Evolutionary conservation across 208 protist species (phyloP).

Genomic region (Leishmania tropica): DNA sequence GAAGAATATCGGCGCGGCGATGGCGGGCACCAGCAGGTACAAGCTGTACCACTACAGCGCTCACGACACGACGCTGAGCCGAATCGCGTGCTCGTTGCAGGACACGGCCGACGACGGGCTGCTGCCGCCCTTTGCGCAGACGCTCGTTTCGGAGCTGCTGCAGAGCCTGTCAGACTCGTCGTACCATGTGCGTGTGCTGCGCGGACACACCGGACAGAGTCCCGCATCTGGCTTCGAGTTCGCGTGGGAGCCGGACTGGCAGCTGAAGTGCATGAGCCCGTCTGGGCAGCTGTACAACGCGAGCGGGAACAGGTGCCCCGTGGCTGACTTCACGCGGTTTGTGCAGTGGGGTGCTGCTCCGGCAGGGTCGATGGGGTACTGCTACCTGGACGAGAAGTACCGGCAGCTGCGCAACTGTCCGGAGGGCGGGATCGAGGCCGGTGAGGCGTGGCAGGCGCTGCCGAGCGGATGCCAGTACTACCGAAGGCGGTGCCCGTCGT

Average conservation of each 20-base stretch:
- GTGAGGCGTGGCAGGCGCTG: constrained; percentile 10
- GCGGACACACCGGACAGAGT: constrained; percentile 45
- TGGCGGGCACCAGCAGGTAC: constrained; percentile 24
- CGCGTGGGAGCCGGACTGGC: constrained; percentile 34
- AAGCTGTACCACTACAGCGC: constrained; percentile 65
- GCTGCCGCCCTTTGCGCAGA: constrained; percentile 55
- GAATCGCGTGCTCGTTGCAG: constrained; percentile 41
- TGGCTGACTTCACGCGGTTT: constrained; percentile 49
- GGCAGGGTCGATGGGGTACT: constrained; percentile 37
- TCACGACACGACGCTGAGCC: constrained; percentile 48
- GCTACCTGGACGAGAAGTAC: constrained; percentile 49
- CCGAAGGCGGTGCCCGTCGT: constrained; percentile 25
- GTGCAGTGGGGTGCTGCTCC: constrained; percentile 38
- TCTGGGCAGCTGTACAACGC: constrained; percentile 34
- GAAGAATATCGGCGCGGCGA: constrained; percentile 31
- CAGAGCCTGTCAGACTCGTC: constrained; percentile 23
- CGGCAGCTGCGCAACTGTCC: constrained; percentile 25
- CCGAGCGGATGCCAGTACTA: constrained; percentile 24
- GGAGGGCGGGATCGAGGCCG: constrained; percentile 10
- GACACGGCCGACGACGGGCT: constrained; percentile 32
- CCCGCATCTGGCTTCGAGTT: constrained; percentile 36
- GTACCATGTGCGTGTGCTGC: constrained; percentile 57
- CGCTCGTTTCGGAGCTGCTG: constrained; percentile 60
- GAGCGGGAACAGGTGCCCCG: constrained; percentile 39
- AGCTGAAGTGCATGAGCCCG: constrained; percentile 46